Base-by-base conservation (phyloP, 2,329 filamentous ascomycete genomes). In the Fusarium lyarnte region DNA sequence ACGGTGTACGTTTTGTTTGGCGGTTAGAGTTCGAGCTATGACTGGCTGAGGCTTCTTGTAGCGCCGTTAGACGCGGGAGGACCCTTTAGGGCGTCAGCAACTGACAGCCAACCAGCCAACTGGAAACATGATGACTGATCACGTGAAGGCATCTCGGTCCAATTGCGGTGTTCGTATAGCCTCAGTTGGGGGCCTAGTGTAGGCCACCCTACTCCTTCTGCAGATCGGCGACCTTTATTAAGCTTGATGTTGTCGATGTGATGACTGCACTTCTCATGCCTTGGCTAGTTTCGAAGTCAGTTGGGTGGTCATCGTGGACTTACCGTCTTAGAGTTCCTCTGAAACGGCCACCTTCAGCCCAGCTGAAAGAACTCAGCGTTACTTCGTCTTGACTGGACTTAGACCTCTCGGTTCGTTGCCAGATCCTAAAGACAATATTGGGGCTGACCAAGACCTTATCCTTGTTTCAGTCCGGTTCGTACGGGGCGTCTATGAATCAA, bases 1-100 rank as follows among this genome's bases (percentile, higher is more conserved):
- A 51, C 19, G 39, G 31, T 35, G 63, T 25, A 68, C 63, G 72
- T 72, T 74, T 74, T 59, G 70, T 53, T 57, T 70, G 63, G 75
- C 75, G 75, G 74, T 71, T 77, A 76, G 63, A 68, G 58, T 45
- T 63, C 45, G 67, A 62, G 62, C 61, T 38, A 58, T 77, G 74
- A 77, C 58, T 77, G 75, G 75, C 71, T 72, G 63, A 42, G 46
- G 71, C 63, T 65, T 43, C 8, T 33, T 36, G 52, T 70, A 75
- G 59, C 74, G 74, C 70, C 58, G 29, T 52, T 71, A 69, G 66
- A 74, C 70, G 71, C 66, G 63, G 67, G 52, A 69, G 45, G 63
- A 35, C 35, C 62, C 62, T 54, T 47, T 49, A 51, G 47, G 63
- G 71, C 59, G 71, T 58, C 67, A 73, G 63, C 52, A 27, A 46